Base-by-base conservation (phyloP, 106 monocot species). In the Phalaenopsis equestris region DNA sequence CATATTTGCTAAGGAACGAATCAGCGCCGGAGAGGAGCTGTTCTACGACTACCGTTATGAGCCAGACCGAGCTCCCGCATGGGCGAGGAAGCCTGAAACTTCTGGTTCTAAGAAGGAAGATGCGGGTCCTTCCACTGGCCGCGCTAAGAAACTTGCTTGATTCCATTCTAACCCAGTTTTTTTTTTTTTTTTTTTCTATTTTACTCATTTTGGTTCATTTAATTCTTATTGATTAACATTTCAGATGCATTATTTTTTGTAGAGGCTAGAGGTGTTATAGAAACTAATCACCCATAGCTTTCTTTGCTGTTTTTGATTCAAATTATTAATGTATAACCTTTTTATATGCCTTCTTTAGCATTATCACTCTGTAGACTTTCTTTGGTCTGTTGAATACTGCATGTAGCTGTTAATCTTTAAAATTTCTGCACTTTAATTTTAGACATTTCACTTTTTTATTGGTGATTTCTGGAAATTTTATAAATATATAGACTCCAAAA, bases 1-100 rank as follows among this genome's bases (percentile, higher is more conserved):
- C 16, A 97, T 97, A 84, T 97, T 94, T 81, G 96, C 96, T 19
- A 97, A 97, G 73, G 96, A 97, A 57, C 80, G 92, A 56, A 97
- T 97, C 4, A 39, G 85, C 82, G 94, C 96, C 1, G 96, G 96
- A 10, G 96, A 97, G 77, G 96, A 97, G 78, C 91, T 97, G 52
- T 97, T 97, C 81, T 97, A 97, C 21, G 96, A 97, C 48, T 97
- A 97, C 57, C 89, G 96, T 23, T 97, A 97, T 47, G 96, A 97
- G 78, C 85, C 94, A 17, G 96, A 97, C 55, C 83, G 94, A 41
- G 96, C 96, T 42, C 96, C 96, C 38, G 96, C 91, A 48, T 97
- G 96, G 96, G 96, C 96, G 1, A 87, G 96, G 56, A 94, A 90
- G 49, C 96, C 94, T 42, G 96, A 97, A 84, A 45, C 84, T 16